Conservation (phyloP, 495 filamentous ascomycete species). For the Aspergillus sclerotiicarbonarius region DNA sequence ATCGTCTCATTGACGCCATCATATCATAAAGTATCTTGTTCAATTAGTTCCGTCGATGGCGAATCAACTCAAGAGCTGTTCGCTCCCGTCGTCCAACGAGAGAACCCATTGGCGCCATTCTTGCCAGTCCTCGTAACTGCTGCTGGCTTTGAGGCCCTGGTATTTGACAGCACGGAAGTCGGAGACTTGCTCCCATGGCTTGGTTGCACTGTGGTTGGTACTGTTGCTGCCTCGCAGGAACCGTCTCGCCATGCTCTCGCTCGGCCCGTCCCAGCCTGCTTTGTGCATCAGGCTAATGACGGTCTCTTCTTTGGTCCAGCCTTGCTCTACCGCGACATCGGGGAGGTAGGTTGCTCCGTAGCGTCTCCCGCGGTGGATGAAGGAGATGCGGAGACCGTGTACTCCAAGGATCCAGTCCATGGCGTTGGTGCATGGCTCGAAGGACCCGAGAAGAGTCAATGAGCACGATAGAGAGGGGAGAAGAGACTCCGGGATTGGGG, state of each 20-base stretch:
- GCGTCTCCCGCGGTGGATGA: constrained; percentile 61
- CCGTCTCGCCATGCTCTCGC: constrained; percentile 50
- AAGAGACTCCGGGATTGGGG: constrained; percentile 65
- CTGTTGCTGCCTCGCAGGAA: constrained; percentile 28
- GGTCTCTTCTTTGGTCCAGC: constrained; percentile 93
- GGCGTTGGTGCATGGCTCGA: constrained; percentile 66
- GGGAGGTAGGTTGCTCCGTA: constrained; percentile 81
- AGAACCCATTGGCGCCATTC: constrained; percentile 74
- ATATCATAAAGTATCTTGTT: neutral
- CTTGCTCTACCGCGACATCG: constrained; percentile 87
- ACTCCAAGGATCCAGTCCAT: constrained; percentile 84
- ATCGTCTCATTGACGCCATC: constrained; percentile 11
- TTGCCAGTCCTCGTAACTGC: constrained; percentile 71
- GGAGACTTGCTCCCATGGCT: constrained; percentile 67
- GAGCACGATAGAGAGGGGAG: constrained; percentile 67
- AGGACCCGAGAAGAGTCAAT: constrained; percentile 73
- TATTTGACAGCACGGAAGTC: constrained; percentile 75
- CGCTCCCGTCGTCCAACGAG: constrained; percentile 35
- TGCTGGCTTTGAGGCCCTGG: constrained; percentile 69
- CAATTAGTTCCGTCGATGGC: neutral
- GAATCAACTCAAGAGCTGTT: constrained; percentile 13
- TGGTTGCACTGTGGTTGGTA: constrained; percentile 11
- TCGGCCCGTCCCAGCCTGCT: constrained; percentile 69
- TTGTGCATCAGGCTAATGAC: constrained; percentile 88
- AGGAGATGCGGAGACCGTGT: constrained; percentile 80